These are phyloP conservation scores for Annulohypoxylon truncatum DNA, from an alignment of 2,329 filamentous ascomycete species.

Conservation along the genomic window DNA sequence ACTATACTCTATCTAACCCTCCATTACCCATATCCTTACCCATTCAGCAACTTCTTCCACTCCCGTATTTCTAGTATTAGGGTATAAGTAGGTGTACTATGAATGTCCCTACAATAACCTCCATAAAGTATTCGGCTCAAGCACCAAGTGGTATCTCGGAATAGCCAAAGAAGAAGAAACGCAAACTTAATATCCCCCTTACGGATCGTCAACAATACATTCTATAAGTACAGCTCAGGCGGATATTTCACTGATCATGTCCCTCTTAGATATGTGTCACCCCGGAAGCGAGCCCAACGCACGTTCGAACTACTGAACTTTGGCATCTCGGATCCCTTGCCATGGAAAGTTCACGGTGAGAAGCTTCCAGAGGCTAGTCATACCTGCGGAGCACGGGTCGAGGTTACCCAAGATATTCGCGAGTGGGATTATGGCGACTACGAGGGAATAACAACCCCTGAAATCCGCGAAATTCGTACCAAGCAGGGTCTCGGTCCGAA, in stretches of 20 bases:
- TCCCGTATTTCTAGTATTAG: no score
- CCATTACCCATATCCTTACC: neutral
- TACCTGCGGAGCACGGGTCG: slow-evolving; percentile 68
- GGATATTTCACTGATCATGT: neutral
- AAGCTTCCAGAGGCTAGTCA: slow-evolving; percentile 51
- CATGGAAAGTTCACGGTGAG: slow-evolving; percentile 71
- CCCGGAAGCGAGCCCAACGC: slow-evolving; percentile 82
- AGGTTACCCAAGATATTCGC: slow-evolving; percentile 77
- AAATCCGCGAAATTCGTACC: slow-evolving; percentile 71
- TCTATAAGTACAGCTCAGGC: neutral
- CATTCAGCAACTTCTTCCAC: neutral
- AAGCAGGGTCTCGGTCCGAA: slow-evolving; percentile 66
- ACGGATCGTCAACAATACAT: neutral
- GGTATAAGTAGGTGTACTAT: neutral
- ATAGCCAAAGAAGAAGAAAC: neutral
- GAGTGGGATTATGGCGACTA: slow-evolving; percentile 93
- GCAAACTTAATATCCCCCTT: neutral
- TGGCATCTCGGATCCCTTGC: slow-evolving; percentile 74
- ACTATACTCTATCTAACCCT: neutral
- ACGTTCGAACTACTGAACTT: slow-evolving; percentile 91
- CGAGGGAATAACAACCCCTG: slow-evolving; percentile 79
- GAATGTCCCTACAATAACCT: neutral
- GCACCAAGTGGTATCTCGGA: neutral
- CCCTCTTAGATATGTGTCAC: slow-evolving; percentile 78
- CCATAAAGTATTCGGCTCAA: no score